A percentile compares a stretch with the other conserved stretches of the same genome.
Conservation (phyloP, 495 filamentous ascomycete genomes). For the Paragyromitra xinjiangensis region DNA sequence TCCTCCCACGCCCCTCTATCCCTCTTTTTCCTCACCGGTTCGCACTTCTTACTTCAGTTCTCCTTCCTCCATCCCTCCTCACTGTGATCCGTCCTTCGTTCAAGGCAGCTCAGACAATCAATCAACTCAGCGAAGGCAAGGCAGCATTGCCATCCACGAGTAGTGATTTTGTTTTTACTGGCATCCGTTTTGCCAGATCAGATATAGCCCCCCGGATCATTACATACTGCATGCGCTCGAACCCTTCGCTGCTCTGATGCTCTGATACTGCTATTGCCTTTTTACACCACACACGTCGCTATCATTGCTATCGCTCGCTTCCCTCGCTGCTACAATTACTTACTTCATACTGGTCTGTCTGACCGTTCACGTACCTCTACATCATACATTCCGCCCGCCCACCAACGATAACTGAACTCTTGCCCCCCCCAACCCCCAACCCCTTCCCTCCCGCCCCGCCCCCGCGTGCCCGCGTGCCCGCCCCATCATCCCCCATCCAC, state of each 20-base stretch:
- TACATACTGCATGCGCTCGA: conserved; percentile 54
- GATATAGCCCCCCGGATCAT: conserved; percentile 52
- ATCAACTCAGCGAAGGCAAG: conserved; percentile 31
- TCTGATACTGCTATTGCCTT: conserved; percentile 35
- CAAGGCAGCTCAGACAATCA: conserved; percentile 33
- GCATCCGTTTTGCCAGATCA: conserved; percentile 46
- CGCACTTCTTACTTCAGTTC: conserved; percentile 57
- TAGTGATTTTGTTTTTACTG: conserved; percentile 45
- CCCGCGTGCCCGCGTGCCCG: conserved; percentile 45
- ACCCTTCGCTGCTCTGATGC: conserved; percentile 35
- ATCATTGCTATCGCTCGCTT: conserved; percentile 48
- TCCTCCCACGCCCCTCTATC: conserved; percentile 38
- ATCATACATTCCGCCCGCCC: conserved; percentile 43
- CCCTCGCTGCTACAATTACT: conserved; percentile 44
- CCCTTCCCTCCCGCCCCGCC: conserved; percentile 36
- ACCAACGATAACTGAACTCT: conserved; percentile 30
- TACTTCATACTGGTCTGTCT: conserved; percentile 50
- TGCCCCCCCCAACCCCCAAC: conserved; percentile 18
- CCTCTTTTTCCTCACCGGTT: conserved; percentile 46
- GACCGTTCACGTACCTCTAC: conserved; percentile 40
- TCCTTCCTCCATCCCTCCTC: conserved; percentile 50
- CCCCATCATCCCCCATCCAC: conserved; percentile 11
- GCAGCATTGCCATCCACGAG: conserved; percentile 17
- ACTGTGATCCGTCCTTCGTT: conserved; percentile 38
- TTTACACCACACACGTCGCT: conserved; percentile 42